phyloP scores from a whole-genome alignment of 257 asterid species.

The Haberlea rhodopensis region DNA sequence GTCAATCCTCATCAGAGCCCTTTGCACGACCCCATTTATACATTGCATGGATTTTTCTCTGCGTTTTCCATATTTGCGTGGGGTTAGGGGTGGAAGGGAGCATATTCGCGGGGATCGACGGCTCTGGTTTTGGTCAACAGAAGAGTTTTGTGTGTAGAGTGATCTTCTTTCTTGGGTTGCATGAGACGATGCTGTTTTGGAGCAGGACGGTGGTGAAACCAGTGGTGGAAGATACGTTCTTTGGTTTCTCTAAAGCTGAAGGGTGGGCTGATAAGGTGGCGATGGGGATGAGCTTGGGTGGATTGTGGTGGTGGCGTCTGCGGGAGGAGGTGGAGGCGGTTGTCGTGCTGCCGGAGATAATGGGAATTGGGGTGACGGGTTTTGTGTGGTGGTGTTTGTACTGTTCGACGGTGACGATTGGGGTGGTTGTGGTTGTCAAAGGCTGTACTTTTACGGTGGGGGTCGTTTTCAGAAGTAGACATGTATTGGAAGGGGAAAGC shows the following conservation, averaged over 20 bases:
- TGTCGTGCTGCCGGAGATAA: constrained; percentile 50
- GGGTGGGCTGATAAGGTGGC: constrained; percentile 51
- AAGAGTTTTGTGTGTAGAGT: constrained; percentile 31
- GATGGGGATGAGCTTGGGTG: constrained; percentile 49
- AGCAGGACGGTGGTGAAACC: constrained; percentile 59
- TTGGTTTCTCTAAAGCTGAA: constrained; percentile 38
- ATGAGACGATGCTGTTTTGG: constrained; percentile 64
- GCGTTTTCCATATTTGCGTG: constrained; percentile 46
- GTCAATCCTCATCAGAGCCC: constrained; percentile 5
- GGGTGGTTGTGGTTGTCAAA: constrained; percentile 41
- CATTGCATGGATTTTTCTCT: constrained; percentile 52
- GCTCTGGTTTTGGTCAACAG: constrained; percentile 38
- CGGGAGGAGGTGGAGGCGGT: constrained; percentile 64
- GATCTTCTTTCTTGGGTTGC: constrained; percentile 67
- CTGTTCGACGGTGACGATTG: constrained; percentile 54
- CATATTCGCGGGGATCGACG: constrained; percentile 57
- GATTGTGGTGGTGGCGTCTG: constrained; percentile 74
- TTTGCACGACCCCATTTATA: constrained; percentile 27
- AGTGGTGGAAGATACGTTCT: constrained; percentile 70
- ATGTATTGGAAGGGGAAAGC: constrained; percentile 7
- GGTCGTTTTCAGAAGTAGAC: constrained; percentile 9
- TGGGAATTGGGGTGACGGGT: constrained; percentile 45
- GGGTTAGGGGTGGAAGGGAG: constrained; percentile 82
- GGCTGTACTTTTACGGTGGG: constrained; percentile 27
- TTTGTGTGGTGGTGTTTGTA: constrained; percentile 64